Evolutionary conservation across 1,139 yeast species (phyloP), one percentile per base, ranked within the genome.

Genomic region (Blastobotrys illinoisensis): DNA sequence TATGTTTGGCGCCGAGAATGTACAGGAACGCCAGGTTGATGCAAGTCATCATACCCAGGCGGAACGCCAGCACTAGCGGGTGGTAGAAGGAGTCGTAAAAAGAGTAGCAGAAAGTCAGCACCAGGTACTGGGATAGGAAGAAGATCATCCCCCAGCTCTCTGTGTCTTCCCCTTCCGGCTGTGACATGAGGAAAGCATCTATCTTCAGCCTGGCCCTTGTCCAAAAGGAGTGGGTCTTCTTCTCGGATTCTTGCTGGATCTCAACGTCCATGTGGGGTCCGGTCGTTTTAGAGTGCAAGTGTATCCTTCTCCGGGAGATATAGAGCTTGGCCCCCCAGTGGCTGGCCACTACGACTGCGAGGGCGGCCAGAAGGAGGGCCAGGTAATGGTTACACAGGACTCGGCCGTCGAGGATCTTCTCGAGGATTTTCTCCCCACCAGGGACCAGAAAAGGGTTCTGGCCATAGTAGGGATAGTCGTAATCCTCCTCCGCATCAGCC

Each of bases 1-100:
- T 55, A 49, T 63, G 64, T 52, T 66, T 66, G 11, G 66, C 63
- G 1, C 69, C 69, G 18, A 66, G 55, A 19, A 65, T 57, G 50
- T 66, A 66, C 21, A 66, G 50, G 9, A 66, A 44, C 3, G 67
- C 67, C 46, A 64, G 52, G 48, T 66, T 66, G 36, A 59, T 56
- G 13, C 60, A 55, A 5, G 64, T 57, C 24, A 66, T 51, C 14
- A 62, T 48, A 5, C 69, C 69, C 3, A 65, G 53, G 13, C 69
- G 56, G 51, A 65, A 66, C 14, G 58, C 67, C 6, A 62, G 45
- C 3, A 63, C 51, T 6, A 63, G 43, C 16, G 55, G 52, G 47
- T 58, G 57, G 16, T 50, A 48, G 14, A 52, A 54, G 11, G 56
- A 46, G 28, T 55, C 52, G 40, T 53, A 60, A 45, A 59, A 18